Evolutionary conservation across 1,284 basidiomycete genomes (phyloP).

Genomic region (Rhodotorula sp.): DNA sequence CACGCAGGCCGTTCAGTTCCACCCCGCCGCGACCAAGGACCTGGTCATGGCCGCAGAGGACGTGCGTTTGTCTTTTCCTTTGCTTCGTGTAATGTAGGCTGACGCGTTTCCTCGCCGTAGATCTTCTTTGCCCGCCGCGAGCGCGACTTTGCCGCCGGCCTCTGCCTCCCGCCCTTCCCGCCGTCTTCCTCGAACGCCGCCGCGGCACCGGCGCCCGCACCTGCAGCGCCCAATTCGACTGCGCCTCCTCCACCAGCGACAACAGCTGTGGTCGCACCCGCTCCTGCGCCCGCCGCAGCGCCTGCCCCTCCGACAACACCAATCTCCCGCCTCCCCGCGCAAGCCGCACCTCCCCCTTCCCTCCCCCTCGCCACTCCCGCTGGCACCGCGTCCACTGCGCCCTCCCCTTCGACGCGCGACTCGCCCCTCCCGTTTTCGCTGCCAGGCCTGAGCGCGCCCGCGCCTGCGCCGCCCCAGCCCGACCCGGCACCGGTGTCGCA

Average conservation of each 20-base stretch:
- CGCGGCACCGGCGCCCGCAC: not conserved
- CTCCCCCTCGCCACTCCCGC: not conserved
- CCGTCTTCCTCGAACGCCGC: not conserved
- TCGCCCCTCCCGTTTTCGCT: not conserved
- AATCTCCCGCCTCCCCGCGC: not conserved
- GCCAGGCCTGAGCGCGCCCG: not conserved
- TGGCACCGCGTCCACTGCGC: not conserved
- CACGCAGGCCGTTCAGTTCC: conserved; percentile 18
- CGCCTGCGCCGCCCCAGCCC: not conserved
- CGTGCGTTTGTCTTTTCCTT: conserved; percentile 5
- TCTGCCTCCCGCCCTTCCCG: conserved; percentile 1
- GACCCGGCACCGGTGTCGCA: too few species aligned
- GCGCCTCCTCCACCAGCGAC: not conserved
- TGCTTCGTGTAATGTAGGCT: too few species aligned
- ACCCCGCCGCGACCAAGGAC: conserved; percentile 15
- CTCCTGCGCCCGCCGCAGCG: not conserved
- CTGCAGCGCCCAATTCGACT: not conserved
- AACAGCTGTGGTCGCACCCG: not conserved
- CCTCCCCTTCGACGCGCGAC: too few species aligned
- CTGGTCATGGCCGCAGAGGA: conserved; percentile 24
- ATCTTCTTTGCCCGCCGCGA: conserved; percentile 33
- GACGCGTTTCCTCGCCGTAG: not conserved
- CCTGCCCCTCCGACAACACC: not conserved
- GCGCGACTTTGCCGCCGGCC: conserved; percentile 23
- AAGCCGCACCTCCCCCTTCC: not conserved